Evolutionary conservation across 768 basidiomycete genomes (phyloP).

Genomic region (Kwoniella sp.): DNA sequence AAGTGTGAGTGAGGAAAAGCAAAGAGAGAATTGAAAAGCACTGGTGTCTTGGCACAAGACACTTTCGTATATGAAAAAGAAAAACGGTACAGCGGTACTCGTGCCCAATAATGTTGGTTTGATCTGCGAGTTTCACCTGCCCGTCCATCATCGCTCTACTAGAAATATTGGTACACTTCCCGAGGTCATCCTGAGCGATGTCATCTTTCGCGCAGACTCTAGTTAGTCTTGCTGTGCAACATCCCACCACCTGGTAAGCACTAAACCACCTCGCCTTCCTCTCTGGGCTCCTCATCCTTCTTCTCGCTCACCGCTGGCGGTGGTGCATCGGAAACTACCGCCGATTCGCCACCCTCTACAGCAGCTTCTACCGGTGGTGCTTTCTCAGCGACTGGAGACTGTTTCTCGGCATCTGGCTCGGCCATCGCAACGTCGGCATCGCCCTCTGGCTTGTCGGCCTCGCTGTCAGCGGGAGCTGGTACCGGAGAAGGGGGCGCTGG

Average conservation of each 20-base stretch:
- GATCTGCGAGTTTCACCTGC: too few species aligned
- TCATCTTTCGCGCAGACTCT: too few species aligned
- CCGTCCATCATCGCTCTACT: not conserved
- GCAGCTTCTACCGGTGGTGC: not conserved
- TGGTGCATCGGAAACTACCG: not conserved
- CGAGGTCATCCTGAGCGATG: too few species aligned
- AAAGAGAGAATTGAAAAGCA: not conserved
- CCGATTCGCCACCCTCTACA: not conserved
- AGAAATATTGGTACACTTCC: not conserved
- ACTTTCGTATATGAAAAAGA: too few species aligned
- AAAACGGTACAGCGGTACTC: too few species aligned
- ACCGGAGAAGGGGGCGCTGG: not conserved
- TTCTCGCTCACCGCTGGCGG: not conserved
- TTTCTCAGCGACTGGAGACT: not conserved
- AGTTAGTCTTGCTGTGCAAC: too few species aligned
- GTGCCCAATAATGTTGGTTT: too few species aligned
- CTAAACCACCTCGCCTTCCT: constrained; percentile 5
- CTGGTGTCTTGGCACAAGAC: not conserved
- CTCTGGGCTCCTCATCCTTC: constrained; percentile 4
- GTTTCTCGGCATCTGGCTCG: constrained; percentile 10
- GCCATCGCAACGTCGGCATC: constrained; percentile 29
- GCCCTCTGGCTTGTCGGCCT: constrained; percentile 7
- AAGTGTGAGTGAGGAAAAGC: not conserved
- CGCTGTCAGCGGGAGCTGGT: not conserved
- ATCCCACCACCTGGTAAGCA: not conserved